Conservation (phyloP, 345 rosid species). For the Syzygium aromaticum region DNA sequence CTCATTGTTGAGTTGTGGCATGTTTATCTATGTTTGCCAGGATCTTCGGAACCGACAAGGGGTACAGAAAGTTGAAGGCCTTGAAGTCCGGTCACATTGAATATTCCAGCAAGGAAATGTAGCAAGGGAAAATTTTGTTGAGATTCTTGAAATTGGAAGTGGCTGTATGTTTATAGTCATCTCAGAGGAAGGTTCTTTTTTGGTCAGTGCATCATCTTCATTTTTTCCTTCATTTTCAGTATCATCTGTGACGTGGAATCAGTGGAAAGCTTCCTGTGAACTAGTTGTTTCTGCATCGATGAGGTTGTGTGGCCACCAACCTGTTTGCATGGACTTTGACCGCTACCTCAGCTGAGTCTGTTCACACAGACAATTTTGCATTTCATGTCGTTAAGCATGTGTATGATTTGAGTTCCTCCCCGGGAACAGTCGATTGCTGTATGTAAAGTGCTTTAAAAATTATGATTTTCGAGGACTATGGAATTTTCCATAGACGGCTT, state of each 20-base stretch:
- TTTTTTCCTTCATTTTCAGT: constrained; percentile 10
- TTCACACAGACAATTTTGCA: neutral
- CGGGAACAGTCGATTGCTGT: neutral
- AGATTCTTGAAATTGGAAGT: neutral
- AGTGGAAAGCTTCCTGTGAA: neutral
- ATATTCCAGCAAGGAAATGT: constrained; percentile 26
- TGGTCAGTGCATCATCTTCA: constrained; percentile 9
- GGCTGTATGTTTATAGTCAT: neutral
- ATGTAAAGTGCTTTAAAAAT: neutral
- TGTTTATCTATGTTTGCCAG: constrained; percentile 22
- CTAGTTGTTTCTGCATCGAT: neutral
- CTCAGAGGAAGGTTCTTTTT: constrained; percentile 14
- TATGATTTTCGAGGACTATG: neutral
- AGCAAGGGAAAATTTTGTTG: neutral
- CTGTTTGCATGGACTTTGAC: neutral
- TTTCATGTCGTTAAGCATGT: neutral
- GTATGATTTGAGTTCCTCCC: neutral
- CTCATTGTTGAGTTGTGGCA: neutral
- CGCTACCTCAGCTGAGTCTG: neutral
- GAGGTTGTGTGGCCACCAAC: neutral
- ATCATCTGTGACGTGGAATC: constrained; percentile 9
- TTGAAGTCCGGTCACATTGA: constrained; percentile 36
- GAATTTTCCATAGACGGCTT: neutral
- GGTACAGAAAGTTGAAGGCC: constrained; percentile 81
- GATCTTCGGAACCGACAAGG: constrained; percentile 92